phyloP scores from a whole-genome alignment of 1,284 basidiomycete species.

The Ustilago lituana region DNA sequence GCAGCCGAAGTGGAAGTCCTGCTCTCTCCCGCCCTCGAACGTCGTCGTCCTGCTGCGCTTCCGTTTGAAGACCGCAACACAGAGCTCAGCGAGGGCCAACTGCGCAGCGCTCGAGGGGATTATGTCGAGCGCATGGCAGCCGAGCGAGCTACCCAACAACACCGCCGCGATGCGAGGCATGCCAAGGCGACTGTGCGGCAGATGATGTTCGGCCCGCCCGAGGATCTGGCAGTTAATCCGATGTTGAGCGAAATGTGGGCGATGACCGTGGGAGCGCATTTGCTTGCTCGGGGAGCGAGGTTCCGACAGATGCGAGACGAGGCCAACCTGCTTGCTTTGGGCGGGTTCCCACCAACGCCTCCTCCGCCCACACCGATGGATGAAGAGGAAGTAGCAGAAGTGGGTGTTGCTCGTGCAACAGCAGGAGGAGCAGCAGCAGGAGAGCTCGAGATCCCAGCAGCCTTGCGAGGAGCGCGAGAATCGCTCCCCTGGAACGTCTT shows the following conservation, averaged over 20 bases:
- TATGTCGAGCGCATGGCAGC: slow-evolving; percentile 24
- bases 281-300: slow-evolving; percentile 14
- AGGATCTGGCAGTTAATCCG: slow-evolving; percentile 17
- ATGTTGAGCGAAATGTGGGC: slow-evolving; percentile 28
- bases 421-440: slow-evolving; percentile 1
- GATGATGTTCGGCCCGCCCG: slow-evolving; percentile 28
- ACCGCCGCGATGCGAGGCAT: background rate
- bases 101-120: slow-evolving; percentile 16
- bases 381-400: slow-evolving; percentile 15
- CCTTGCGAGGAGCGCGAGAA: slow-evolving; percentile 24
- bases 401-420: slow-evolving; percentile 29
- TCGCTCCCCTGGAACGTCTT: slow-evolving; percentile 46
- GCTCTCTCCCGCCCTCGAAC: slow-evolving; percentile 4
- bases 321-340: slow-evolving; percentile 4
- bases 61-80: slow-evolving; percentile 20
- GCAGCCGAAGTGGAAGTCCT: slow-evolving; percentile 14
- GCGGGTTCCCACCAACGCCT: slow-evolving; percentile 10
- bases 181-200: slow-evolving; percentile 1
- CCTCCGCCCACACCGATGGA: slow-evolving; percentile 31
- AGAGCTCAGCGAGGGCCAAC: slow-evolving; percentile 26
- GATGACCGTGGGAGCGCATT: slow-evolving; percentile 21
- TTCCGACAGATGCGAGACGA: slow-evolving; percentile 10
- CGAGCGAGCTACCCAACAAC: slow-evolving; percentile 2
- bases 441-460: slow-evolving; percentile 17
- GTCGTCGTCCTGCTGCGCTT: slow-evolving; percentile 4